These are phyloP conservation scores for Metschnikowia borealis DNA, from an alignment of 805 yeast genomes.

Conservation along the genomic window DNA sequence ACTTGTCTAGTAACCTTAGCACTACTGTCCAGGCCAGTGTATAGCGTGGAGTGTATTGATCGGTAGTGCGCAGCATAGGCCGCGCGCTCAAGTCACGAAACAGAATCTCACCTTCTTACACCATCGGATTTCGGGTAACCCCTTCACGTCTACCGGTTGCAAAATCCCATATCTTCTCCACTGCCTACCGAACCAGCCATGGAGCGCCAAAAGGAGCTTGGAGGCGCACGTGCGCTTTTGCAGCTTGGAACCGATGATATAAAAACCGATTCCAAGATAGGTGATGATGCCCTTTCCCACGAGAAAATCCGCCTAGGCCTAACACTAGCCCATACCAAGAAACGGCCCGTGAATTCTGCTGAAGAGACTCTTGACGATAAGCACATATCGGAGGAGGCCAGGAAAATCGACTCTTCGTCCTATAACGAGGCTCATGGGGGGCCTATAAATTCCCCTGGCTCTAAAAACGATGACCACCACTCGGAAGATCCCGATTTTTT, in stretches of 20 bases:
- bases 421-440: not conserved
- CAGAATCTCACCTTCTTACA: not conserved
- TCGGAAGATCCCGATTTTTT: constrained; percentile 10
- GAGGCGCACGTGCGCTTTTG: constrained; percentile 45
- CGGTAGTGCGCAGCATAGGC: not conserved
- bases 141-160: constrained; percentile 16
- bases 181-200: constrained; percentile 11
- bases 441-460: not conserved
- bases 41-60: not conserved
- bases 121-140: constrained; percentile 18
- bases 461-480: constrained; percentile 1
- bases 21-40: too few relatives aligned
- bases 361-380: not conserved
- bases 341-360: not conserved
- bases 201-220: constrained; percentile 38
- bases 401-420: not conserved
- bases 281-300: not conserved
- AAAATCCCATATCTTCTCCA: constrained; percentile 6
- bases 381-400: not conserved
- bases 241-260: constrained; percentile 33
- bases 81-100: constrained; percentile 3
- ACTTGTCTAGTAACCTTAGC: too few relatives aligned
- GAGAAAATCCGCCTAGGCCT: not conserved
- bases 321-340: not conserved
- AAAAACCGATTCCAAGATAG: not conserved